phyloP scores from a whole-genome alignment of 345 rosid genomes.

The Ceriops tagal region DNA sequence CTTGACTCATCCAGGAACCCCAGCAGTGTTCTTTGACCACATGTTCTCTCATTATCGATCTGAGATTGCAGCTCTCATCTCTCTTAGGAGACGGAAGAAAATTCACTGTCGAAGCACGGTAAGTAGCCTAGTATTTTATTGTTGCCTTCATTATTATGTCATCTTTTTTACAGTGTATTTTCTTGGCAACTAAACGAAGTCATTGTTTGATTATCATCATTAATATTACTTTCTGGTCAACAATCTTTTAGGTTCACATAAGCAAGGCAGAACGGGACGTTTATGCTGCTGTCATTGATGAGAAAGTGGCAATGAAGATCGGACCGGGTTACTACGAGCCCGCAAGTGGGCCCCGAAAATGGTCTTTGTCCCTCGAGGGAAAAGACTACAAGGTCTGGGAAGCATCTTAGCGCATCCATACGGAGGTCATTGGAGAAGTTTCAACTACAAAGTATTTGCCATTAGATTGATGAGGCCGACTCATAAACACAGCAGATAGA shows the following conservation, averaged over 20 bases:
- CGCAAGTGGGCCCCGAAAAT: conserved; percentile 42
- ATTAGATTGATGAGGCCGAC: conserved; percentile 1
- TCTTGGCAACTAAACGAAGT: background rate
- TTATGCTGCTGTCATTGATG: conserved; percentile 77
- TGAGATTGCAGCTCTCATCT: conserved; percentile 65
- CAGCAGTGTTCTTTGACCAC: conserved; percentile 87
- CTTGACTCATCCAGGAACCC: conserved; percentile 97
- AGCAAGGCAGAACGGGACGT: conserved; percentile 74
- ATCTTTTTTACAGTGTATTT: background rate
- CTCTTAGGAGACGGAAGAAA: conserved; percentile 66
- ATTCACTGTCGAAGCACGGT: conserved; percentile 84
- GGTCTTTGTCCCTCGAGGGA: conserved; percentile 71
- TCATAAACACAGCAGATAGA: background rate
- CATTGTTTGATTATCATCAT: background rate
- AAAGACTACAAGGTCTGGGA: conserved; percentile 92
- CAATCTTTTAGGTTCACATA: conserved; percentile 53
- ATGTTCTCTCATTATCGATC: conserved; percentile 61
- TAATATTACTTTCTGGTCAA: conserved; percentile 14
- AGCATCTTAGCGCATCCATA: conserved; percentile 38
- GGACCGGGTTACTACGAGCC: conserved; percentile 93
- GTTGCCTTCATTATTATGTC: background rate
- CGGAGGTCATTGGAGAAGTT: background rate
- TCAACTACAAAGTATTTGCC: no score
- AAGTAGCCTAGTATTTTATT: conserved; percentile 22
- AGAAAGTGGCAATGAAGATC: conserved; percentile 78